Evolutionary conservation across 495 filamentous ascomycete genomes (phyloP), one percentile per base, ranked within the genome.

Genomic region (Cenococcum geophilum): DNA sequence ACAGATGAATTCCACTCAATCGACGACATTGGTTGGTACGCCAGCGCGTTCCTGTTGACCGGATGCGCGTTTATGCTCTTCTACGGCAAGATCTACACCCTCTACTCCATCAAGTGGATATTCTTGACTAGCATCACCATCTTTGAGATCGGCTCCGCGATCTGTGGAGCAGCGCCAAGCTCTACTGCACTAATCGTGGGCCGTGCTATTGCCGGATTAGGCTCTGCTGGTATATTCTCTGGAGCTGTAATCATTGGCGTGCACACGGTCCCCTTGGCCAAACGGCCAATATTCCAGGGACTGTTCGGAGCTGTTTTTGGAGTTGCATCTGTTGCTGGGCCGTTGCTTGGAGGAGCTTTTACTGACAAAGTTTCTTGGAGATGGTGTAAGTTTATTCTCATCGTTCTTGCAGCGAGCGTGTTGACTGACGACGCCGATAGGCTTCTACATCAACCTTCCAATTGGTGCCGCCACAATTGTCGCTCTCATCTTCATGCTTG

Each of bases 171-270:
- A 1, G 88, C 92, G 0, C 86, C 88, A 0, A 88, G 74, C 55
- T 92, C 89, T 0, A 76, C 83, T 0, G 82, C 83, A 4, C 76
- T 97, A 27, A 96, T 96, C 61, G 74, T 92, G 60, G 92, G 92
- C 10, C 85, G 92, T 32, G 92, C 92, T 12, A 76, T 96, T 50
- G 89, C 91, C 23, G 92, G 92, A 32, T 63, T 96, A 14, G 92
- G 91, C 21, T 80, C 82, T 4, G 88, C 90, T 1, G 92, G 89
- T 36, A 82, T 96, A 55, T 95, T 93, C 71, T 87, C 88, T 0
- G 92, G 92, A 5, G 86, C 87, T 1, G 80, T 96, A 42, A 81
- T 92, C 61, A 95, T 96, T 70, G 80, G 96, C 22, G 80, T 84
- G 36, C 82, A 89, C 67, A 85, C 82, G n/a, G 86, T 95, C 0